These are phyloP conservation scores for Lentithecium fluviatile DNA, from an alignment of 495 filamentous ascomycete genomes.

Conservation along the genomic window DNA sequence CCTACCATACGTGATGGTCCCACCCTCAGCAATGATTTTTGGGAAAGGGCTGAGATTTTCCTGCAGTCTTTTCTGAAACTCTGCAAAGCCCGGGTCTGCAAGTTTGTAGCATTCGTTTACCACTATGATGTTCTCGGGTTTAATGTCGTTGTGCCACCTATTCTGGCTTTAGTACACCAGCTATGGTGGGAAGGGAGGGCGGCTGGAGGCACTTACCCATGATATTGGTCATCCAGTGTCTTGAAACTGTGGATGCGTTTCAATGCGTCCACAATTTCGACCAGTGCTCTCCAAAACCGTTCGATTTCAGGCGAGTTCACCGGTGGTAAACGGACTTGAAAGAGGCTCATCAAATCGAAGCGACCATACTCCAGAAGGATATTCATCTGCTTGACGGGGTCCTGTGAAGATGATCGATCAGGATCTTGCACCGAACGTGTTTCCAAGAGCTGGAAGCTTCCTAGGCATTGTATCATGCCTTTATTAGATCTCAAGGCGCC, in stretches of 20 bases:
- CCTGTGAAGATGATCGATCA: too few relatives aligned
- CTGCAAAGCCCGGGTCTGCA: conserved; percentile 46
- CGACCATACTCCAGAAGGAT: neutral
- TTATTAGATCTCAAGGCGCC: neutral
- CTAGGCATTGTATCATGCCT: neutral
- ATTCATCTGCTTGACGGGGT: too few relatives aligned
- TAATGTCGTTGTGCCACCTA: conserved; percentile 47
- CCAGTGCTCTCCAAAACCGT: neutral
- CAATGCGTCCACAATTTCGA: neutral
- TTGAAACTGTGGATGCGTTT: neutral
- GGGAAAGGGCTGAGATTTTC: conserved; percentile 12
- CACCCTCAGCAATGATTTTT: conserved; percentile 28
- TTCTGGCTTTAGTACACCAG: neutral
- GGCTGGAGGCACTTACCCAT: neutral
- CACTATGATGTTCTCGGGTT: conserved; percentile 46
- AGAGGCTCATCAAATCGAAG: neutral
- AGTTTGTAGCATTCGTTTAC: conserved; percentile 46
- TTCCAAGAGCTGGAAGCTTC: neutral
- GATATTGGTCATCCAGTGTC: neutral
- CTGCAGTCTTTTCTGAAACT: conserved; percentile 35
- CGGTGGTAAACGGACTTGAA: neutral
- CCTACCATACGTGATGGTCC: conserved; percentile 45
- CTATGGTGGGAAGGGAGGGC: neutral
- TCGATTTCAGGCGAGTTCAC: neutral
- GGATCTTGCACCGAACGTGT: too few relatives aligned